Evolutionary conservation across 176 grass and related monocot genomes (phyloP), one percentile per base, ranked within the genome.

Genomic region (Oryza brachyantha): DNA sequence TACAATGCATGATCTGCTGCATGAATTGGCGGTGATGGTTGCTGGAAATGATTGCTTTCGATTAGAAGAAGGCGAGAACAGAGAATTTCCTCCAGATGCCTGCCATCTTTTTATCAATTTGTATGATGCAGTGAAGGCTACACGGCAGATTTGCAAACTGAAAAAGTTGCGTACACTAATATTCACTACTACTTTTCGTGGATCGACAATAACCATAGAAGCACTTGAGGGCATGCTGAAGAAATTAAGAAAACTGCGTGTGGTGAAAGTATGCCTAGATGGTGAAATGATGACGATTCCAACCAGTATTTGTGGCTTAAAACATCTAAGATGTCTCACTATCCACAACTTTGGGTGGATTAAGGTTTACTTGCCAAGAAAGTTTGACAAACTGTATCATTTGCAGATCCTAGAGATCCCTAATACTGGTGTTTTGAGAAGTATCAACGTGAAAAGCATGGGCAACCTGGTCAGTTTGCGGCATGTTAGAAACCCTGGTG

Each of bases 1-100:
- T 55, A 70, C 5, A 29, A 63, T 84, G 5, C 86, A 84, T 21
- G 86, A 88, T 36, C 54, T 88, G 13, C 24, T 79, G 9, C 84
- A 70, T 69, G 76, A 78, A 66, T 78, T 78, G 61, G 76, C 62
- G 19, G 43, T 5, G 31, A 78, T 14, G 76, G 42, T 37, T 27
- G 29, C 76, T 37, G 62, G 61, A 48, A 12, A 22, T 34, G 75
- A 78, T 34, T 78, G 75, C 13, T 29, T 28, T 19, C 1, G 10
- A 46, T 10, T 64, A 29, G 75, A 77, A 5, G 61, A 26, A 4
- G 17, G 38, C 41, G 67, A 57, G 54, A 46, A 75, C 4, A 48
- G 19, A 45, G 66, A 55, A 27, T 27, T 84, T 13, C 25, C 48
- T 29, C 12, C 66, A 14, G 42, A 75, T 4, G 68, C 25, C 3